Base-by-base conservation (phyloP, 2,329 filamentous ascomycete species). In the Lithohypha guttulata region DNA sequence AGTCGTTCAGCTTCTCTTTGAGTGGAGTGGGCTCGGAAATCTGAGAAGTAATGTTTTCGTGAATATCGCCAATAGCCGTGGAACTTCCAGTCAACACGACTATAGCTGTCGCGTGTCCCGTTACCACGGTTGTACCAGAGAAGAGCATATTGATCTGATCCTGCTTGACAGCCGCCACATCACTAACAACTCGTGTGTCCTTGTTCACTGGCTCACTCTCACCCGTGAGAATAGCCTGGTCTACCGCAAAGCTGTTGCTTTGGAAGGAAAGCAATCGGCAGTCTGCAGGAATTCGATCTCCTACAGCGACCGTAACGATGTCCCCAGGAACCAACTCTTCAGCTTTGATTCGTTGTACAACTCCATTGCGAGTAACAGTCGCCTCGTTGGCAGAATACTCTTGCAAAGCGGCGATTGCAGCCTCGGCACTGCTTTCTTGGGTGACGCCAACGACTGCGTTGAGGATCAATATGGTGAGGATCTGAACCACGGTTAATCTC, bases 311-410 rank as follows among this genome's bases (percentile, higher is more conserved):
- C 26, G 82, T 81, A 40, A 98, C 71, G 43, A 98, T 77, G 59
- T 98, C 91, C 55, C 91, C 91, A 9, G 93, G 91, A 17, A 98
- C 91, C 51, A 98, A 66, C 49, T 96, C 86, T 55, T 98, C 91
- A n/a, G 91, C 91, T 69, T 91, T 93, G 65, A 98, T 68, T 51
- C 82, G 77, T 49, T 79, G 76, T 46, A 89, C 69, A 52, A 80
- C 75, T 35, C 89, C 86, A 65, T 89, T 79, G 55, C 91, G 83
- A 43, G 94, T 62, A 38, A 93, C 89, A 59, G 89, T 98, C 52
- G 91, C 89, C 63, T 94, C 85, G 63, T 96, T 98, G 56, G 91
- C 91, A 20, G 89, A 96, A 67, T 98, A 98, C 73, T 98, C 89
- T 65, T 98, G 91, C 42, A 98, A 75, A 30, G 91, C 91, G 18